These are phyloP conservation scores for Cyberlindnera maritima DNA, from an alignment of 805 yeast species.

Conservation along the genomic window DNA sequence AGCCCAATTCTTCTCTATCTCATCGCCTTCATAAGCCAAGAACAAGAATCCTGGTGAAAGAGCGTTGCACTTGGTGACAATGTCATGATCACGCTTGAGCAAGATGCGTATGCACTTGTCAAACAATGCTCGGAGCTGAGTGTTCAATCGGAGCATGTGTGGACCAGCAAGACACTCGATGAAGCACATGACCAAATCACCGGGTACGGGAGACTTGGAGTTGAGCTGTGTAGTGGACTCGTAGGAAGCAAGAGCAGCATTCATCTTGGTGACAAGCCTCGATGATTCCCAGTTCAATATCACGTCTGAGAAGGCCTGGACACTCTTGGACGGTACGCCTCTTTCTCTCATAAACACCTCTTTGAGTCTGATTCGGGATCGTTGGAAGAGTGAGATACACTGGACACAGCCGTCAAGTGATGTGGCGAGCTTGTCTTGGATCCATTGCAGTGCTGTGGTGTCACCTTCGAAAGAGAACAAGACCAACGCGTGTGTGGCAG, in stretches of 20 bases:
- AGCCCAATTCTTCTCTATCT: conserved; percentile 49
- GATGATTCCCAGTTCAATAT: conserved; percentile 29
- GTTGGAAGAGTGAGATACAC: conserved; percentile 53
- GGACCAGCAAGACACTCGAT: conserved; percentile 55
- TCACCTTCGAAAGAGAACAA: conserved; percentile 52
- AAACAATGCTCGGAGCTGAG: conserved; percentile 36
- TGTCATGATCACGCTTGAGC: conserved; percentile 28
- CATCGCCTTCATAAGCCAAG: conserved; percentile 53
- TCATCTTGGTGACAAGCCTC: conserved; percentile 15
- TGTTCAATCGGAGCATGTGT: conserved; percentile 40
- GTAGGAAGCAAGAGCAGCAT: background rate
- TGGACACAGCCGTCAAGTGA: conserved; percentile 47
- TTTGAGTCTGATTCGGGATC: conserved; percentile 49
- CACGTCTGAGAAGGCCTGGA: conserved; percentile 21
- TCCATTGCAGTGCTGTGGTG: conserved; percentile 42
- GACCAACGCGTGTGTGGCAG: conserved; percentile 53
- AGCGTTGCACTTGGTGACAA: conserved; percentile 23
- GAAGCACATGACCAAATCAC: conserved; percentile 28
- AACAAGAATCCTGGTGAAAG: conserved; percentile 51
- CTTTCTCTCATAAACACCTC: conserved; percentile 51
- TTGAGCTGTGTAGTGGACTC: background rate
- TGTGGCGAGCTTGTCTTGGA: conserved; percentile 36
- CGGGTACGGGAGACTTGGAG: conserved; percentile 12
- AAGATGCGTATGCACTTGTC: conserved; percentile 34
- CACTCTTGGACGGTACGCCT: conserved; percentile 31